Base-by-base conservation (phyloP, 768 basidiomycete genomes). In the Mycena maculata region DNA sequence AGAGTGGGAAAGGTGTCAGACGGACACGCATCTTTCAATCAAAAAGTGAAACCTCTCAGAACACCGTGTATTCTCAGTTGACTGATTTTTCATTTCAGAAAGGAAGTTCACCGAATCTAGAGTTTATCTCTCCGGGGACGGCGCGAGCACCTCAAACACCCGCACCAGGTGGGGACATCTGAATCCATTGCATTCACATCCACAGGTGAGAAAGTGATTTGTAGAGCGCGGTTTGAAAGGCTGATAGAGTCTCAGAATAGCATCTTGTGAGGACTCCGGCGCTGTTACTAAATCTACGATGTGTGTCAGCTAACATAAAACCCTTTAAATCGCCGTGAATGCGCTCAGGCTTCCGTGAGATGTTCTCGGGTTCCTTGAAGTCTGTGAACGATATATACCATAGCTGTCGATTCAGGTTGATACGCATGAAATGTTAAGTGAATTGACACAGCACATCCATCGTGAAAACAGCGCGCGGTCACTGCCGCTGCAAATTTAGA, bases 381-480 rank as follows among this genome's bases (percentile, higher is more conserved):
- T 54, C 31, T 50, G 30, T 25, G 20, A 54, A 54, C 36, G 36
- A 54, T 54, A 54, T 54, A 39, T 54, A 22, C 53, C 53, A 39
- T 54, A 39, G 38, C 33, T 54, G 53, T 54, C 1, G 53, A 54
- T 54, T 54, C 33, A 54, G 53, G 52, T 39, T 38, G 52, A 54
- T 54, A 54, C 53, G 53, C 36, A 54, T 54, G 53, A 54, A 54
- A 54, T 54, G 53, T 54, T 54, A 36, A 54, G 53, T 54, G 36
- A 54, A 54, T 54, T 54, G 53, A 54, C 53, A 54, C 36, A 54
- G 39, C 53, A 54, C 39, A 25, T 54, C 36, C 36, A 54, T 36
- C 33, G 53, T 54, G 36, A 38, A 36, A 54, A 54, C 53, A 39
- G 53, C 33, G 53, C 36, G 31, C 53, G 22, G 53, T 54, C 33